Percentiles rank a stretch among this genome's conserved stretches.
Evolutionary conservation across 2,329 filamentous ascomycete species (phyloP).

Genomic region (Fonsecaea nubica): DNA sequence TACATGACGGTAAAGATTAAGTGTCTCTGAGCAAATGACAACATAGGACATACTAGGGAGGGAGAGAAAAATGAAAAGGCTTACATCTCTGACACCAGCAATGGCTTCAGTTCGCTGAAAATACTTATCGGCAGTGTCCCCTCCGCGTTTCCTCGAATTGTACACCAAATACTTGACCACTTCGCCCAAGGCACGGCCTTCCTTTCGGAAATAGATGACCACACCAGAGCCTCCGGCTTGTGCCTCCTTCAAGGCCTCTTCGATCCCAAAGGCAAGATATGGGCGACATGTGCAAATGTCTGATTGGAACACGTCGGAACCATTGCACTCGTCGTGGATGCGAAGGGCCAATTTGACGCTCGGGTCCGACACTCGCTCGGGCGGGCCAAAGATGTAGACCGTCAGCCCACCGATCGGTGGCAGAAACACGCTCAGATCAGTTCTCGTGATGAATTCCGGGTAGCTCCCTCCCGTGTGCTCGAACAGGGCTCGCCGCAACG

Average conservation of each 20-base stretch:
- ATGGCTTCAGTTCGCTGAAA: conserved; percentile 97
- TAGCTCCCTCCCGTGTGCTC: conserved; percentile 96
- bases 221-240: conserved; percentile 92
- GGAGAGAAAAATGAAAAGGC: neutral
- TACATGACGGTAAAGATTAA: neutral
- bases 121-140: conserved; percentile 77
- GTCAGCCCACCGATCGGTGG: conserved; percentile 95
- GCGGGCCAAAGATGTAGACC: conserved; percentile 94
- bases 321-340: conserved; percentile 90
- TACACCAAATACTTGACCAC: conserved; percentile 86
- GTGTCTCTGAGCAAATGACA: neutral
- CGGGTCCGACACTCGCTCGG: conserved; percentile 83
- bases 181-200: conserved; percentile 91
- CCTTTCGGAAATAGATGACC: conserved; percentile 98
- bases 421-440: conserved; percentile 92
- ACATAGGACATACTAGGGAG: neutral
- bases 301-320: conserved; percentile 95
- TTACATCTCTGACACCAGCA: conserved; percentile 79
- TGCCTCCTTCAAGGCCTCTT: conserved; percentile 95
- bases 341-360: conserved; percentile 80
- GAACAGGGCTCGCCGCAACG: conserved; percentile 83
- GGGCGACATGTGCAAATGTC: conserved; percentile 95
- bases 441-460: conserved; percentile 92
- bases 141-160: conserved; percentile 54
- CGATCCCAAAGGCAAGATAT: conserved; percentile 95